Evolutionary conservation across 306 rosid genomes (phyloP), one percentile per base, ranked within the genome.

Genomic region (Delonix regia): DNA sequence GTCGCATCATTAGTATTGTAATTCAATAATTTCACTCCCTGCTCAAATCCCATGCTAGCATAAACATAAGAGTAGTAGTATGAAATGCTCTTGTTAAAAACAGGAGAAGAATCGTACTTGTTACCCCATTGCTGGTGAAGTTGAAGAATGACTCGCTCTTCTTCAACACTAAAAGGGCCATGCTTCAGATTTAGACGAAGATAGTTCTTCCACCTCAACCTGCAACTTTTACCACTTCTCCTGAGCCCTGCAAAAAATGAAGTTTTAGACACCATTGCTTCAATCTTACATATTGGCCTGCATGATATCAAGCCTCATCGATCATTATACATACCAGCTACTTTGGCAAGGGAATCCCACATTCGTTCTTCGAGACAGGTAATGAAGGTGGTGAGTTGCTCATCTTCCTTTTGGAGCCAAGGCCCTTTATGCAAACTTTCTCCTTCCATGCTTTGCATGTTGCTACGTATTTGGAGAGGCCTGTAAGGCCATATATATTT

Each of bases 201-300:
- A 83, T 91, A 91, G 89, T 93, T 93, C 71, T 88, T 48, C 98
- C 95, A 91, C 82, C 97, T 76, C 72, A 91, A 79, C 80, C 98
- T 89, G 78, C 98, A 93, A 69, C 98, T 93, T 82, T 89, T 90
- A 36, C 98, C 97, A 85, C 92, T 88, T 80, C 98, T 89, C 83
- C 60, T 81, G 3, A 93, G 85, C 7, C 97, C 98, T 91, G 36
- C 47, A 28, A 63, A 60, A 28, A 2, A 28, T 34, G 5, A 34
- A n/a, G 10, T 30, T 33, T 7, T 6, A n/a, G 25, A 52, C 21
- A 52, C 59, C 6, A 14, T 7, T n/a, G 56, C 16, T 1, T 47
- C n/a, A 7, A 25, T 51, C 24, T 51, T 0, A 51, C 0, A 47
- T 15, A 15, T n/a, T 51, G 1, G 57, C 4, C 27, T 8, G 60